These are phyloP conservation scores for Trichocladium antarcticum DNA, from an alignment of 495 filamentous ascomycete genomes.

Conservation along the genomic window DNA sequence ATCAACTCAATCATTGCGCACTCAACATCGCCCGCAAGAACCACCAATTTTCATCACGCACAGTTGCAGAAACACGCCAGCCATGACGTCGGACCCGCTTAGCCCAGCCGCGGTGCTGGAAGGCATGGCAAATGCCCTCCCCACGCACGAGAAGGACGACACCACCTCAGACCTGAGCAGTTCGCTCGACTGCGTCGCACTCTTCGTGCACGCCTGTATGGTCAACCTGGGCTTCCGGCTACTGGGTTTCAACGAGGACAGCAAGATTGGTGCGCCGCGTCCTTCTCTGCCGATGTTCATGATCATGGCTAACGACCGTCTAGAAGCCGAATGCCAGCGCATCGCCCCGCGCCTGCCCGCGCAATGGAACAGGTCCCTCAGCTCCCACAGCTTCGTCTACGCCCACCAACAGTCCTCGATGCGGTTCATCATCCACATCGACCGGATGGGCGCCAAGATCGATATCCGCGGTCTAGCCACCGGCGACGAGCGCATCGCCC, in stretches of 20 bases:
- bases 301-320: neutral
- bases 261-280: slow-evolving; percentile 45
- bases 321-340: slow-evolving; percentile 32
- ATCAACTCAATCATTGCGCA: too few relatives aligned
- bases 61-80: neutral
- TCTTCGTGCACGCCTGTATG: slow-evolving; percentile 80
- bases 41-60: neutral
- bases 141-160: slow-evolving; percentile 39
- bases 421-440: slow-evolving; percentile 70
- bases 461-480: slow-evolving; percentile 69
- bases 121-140: slow-evolving; percentile 47
- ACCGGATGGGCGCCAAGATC: slow-evolving; percentile 70
- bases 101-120: slow-evolving; percentile 36
- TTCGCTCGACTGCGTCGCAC: slow-evolving; percentile 72
- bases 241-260: slow-evolving; percentile 69
- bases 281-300: neutral
- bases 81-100: slow-evolving; percentile 26
- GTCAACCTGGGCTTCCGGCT: slow-evolving; percentile 68
- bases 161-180: slow-evolving; percentile 54
- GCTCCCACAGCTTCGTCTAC: slow-evolving; percentile 73
- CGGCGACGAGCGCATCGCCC: slow-evolving; percentile 68
- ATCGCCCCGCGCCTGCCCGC: slow-evolving; percentile 52
- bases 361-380: slow-evolving; percentile 63
- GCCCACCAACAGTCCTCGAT: slow-evolving; percentile 80
- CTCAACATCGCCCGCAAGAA: neutral